Evolutionary conservation across 441 rosid genomes (phyloP), one percentile per base, ranked within the genome.

Genomic region (Erodium moschatum): DNA sequence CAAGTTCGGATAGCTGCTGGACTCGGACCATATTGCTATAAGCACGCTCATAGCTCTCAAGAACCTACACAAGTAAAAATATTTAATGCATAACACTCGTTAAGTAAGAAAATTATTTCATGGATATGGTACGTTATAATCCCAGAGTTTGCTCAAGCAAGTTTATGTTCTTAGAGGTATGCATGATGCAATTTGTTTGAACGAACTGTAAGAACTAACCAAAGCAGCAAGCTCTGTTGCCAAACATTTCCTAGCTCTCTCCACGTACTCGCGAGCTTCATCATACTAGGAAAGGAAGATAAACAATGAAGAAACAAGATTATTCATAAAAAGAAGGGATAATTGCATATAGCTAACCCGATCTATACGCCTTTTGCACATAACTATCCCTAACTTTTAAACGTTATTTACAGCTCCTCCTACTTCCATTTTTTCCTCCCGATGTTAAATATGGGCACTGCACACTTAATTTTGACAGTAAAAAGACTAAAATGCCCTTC

Each of bases 201-300:
- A 19, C 19, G 64, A 31, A 72, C 58, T 42, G 18, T 74, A 64
- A 68, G 67, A 70, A 83, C 86, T 73, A 71, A 96, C 99, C 97
- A 96, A 83, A 67, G 99, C 99, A 77, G 99, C 98, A 82, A 96
- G 98, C 79, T 96, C 99, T 3, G 99, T 96, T 69, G 98, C 99
- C 72, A 96, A 87, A 83, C 92, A 96, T 80, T 90, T 92, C 79
- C 99, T 82, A 67, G 99, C 97, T 80, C 97, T 86, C 79, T 96
- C 99, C 65, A 96, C 97, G 72, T 89, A 92, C 70, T 85, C 97
- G 21, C 91, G 94, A 60, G 99, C 99, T 79, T 96, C 99, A 66
- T 89, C 96, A 75, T 90, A 86, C 99, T 95, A 75, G 38, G 35
- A 6, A 66, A 67, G 56, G 58, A 50, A 50, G 13, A 50, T 50